A percentile compares a stretch with the other conserved stretches of the same genome.
Conservation (phyloP, 768 basidiomycete species). For the Steccherinum ochraceum region DNA sequence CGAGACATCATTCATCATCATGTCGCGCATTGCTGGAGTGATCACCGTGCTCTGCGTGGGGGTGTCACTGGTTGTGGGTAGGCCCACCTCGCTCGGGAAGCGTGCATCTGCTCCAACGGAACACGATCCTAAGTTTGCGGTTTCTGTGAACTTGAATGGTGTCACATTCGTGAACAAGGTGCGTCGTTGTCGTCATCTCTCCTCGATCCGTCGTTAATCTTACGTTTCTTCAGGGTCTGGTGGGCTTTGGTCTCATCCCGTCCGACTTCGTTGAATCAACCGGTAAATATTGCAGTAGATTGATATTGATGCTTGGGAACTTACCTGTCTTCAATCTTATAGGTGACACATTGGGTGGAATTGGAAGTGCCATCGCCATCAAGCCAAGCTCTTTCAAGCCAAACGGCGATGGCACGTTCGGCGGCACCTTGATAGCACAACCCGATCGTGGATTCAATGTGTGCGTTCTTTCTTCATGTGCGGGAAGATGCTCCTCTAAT, state of each 20-base stretch:
- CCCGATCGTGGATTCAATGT: conserved; percentile 59
- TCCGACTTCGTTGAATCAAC: conserved; percentile 50
- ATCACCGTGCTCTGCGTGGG: not conserved
- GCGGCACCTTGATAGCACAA: conserved; percentile 47
- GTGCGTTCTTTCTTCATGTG: no score
- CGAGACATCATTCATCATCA: not conserved
- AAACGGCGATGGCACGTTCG: conserved; percentile 31
- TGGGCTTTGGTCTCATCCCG: conserved; percentile 57
- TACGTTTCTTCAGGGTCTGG: conserved; percentile 36
- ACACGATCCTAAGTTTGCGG: conserved; percentile 17
- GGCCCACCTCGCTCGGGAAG: not conserved
- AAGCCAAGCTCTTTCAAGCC: conserved; percentile 41
- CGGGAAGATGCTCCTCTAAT: no score
- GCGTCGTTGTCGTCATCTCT: not conserved
- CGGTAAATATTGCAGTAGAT: conserved; percentile 10
- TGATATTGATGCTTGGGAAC: not conserved
- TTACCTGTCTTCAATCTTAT: not conserved
- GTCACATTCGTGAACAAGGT: conserved; percentile 41
- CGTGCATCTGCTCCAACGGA: conserved; percentile 4
- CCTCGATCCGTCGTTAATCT: not conserved
- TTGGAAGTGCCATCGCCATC: conserved; percentile 56
- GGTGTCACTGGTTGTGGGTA: not conserved
- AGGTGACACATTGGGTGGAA: conserved; percentile 53
- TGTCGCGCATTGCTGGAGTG: not conserved
- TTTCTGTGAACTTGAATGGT: conserved; percentile 31